Conservation (phyloP, 805 yeast genomes). For the Diddensiella caesifluorescens region DNA sequence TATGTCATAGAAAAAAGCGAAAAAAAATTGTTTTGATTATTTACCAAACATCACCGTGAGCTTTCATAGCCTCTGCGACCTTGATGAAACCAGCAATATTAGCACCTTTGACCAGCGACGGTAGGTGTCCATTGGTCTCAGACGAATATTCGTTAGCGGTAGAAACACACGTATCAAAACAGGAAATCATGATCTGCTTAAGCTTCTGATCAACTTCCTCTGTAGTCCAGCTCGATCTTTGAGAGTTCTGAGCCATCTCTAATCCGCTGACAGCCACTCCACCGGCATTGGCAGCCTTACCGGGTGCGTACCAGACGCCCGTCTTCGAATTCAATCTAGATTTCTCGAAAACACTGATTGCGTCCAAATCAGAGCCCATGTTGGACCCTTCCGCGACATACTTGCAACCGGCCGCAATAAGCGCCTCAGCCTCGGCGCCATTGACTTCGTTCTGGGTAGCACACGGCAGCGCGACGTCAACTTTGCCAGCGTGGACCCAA, state of each 20-base stretch:
- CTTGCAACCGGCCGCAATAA: constrained; percentile 86
- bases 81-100: constrained; percentile 98
- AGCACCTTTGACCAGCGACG: constrained; percentile 97
- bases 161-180: constrained; percentile 88
- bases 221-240: constrained; percentile 81
- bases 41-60: constrained; percentile 75
- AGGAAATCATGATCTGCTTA: constrained; percentile 86
- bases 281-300: constrained; percentile 99
- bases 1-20: no score
- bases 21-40: background rate
- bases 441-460: constrained; percentile 98
- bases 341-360: constrained; percentile 85
- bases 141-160: constrained; percentile 78
- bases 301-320: constrained; percentile 97
- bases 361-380: constrained; percentile 99
- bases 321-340: constrained; percentile 30
- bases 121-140: constrained; percentile 54
- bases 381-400: constrained; percentile 98
- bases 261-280: constrained; percentile 99
- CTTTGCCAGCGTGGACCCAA: constrained; percentile 87
- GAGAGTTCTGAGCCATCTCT: constrained; percentile 99
- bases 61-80: constrained; percentile 98
- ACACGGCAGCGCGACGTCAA: constrained; percentile 94
- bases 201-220: constrained; percentile 91
- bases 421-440: constrained; percentile 93